Evolutionary conservation across 2,329 filamentous ascomycete genomes (phyloP), one percentile per base, ranked within the genome.

Genomic region (Mariannaea elegans): DNA sequence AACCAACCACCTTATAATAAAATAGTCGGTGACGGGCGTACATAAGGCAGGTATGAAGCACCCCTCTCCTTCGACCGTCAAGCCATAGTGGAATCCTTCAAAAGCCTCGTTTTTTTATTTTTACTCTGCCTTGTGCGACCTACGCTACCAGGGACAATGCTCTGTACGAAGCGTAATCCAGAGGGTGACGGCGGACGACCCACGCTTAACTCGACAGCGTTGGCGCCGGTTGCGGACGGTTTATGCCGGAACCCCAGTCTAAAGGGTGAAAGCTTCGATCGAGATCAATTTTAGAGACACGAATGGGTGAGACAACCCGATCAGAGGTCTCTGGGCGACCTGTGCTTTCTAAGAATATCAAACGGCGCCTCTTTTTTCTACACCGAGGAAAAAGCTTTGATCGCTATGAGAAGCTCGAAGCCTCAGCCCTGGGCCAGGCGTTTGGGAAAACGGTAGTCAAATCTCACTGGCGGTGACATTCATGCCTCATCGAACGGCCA

Each of bases 351-450:
- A 16, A 12, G 16, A 23, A 41, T 12, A 13, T 6, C 24, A 27
- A 27, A 27, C 24, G 54, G 38, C 48, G 44, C 55, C 31, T 39
- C 41, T 34, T 52, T 45, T 14, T 14, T 38, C 34, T 38, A 18
- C 47, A 32, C 55, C 55, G n/a, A n/a, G n/a, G n/a, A n/a, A 51
- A 32, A 32, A 58, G 55, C 55, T 47, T 52, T 32, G 55, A 41
- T 48, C 19, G n/a, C n/a, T n/a, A n/a, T n/a, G n/a, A 18, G 27
- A 31, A 29, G 18, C 31, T 19, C 44, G 42, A 34, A n/a, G n/a
- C n/a, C 31, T 6, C 4, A 3, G 31, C 31, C 31, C 4, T n/a
- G 7, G 31, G 5, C 31, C 47, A 21, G n/a, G 44, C 44, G 23
- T 34, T 56, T 16, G 13, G 41, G 38, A n/a, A n/a, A n/a, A n/a